Evolutionary conservation across 768 basidiomycete species (phyloP).

Genomic region (Tylopilus vinaceipallidus): DNA sequence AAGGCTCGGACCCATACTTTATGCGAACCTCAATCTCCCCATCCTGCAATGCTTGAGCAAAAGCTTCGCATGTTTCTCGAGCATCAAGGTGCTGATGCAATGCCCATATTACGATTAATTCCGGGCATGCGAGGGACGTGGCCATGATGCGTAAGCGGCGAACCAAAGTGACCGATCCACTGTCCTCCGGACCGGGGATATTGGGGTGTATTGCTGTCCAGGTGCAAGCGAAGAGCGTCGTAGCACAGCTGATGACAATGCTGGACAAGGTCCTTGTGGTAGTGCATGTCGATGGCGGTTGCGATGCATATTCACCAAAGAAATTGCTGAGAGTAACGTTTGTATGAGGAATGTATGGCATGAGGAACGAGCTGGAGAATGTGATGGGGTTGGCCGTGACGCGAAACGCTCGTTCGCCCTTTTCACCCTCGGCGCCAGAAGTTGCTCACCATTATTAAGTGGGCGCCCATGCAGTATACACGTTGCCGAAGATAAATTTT

Average conservation of each 20-base stretch:
- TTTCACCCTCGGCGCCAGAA: too few relatives aligned
- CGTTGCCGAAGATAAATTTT: too few relatives aligned
- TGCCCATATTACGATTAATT: neutral
- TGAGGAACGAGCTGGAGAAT: too few relatives aligned
- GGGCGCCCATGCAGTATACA: too few relatives aligned
- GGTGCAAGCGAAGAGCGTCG: neutral
- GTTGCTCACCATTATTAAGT: too few relatives aligned
- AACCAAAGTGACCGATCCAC: neutral
- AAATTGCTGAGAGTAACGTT: too few relatives aligned
- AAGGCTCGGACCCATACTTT: neutral
- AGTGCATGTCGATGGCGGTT: neutral
- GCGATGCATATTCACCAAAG: too few relatives aligned
- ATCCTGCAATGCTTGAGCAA: neutral
- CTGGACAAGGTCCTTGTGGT: neutral
- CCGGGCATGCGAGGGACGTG: neutral
- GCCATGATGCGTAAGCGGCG: neutral
- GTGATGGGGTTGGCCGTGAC: too few relatives aligned
- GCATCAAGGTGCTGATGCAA: neutral
- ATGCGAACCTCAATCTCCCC: neutral
- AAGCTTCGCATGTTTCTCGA: neutral
- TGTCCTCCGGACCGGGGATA: neutral
- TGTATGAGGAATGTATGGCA: too few relatives aligned
- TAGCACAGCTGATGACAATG: neutral
- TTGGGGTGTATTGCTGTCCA: neutral
- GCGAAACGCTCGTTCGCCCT: too few relatives aligned